These are phyloP conservation scores for Aspergillus thermomutatus DNA, from an alignment of 2,329 filamentous ascomycete genomes.

Conservation along the genomic window DNA sequence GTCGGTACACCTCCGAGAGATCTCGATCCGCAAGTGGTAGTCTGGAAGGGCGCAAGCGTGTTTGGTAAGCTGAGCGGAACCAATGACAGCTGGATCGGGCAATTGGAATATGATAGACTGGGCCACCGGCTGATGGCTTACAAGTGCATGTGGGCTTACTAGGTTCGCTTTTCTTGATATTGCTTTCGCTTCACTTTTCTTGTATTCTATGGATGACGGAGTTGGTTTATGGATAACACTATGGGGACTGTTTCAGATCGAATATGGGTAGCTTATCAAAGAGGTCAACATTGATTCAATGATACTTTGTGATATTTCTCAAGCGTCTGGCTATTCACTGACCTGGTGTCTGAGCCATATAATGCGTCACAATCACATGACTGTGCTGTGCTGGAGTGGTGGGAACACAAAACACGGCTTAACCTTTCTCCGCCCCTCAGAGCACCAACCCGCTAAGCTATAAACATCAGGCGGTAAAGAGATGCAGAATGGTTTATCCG, in stretches of 20 bases:
- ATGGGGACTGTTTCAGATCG: constrained; percentile 5
- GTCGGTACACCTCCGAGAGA: constrained; percentile 75
- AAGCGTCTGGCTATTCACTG: not conserved
- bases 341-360: not conserved
- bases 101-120: constrained; percentile 81
- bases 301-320: not conserved
- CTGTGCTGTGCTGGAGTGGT: not conserved
- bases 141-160: constrained; percentile 67
- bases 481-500: constrained; percentile 25
- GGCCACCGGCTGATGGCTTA: constrained; percentile 79
- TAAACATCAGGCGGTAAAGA: constrained; percentile 23
- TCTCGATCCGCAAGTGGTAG: constrained; percentile 94
- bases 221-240: constrained; percentile 7
- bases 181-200: constrained; percentile 6
- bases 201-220: constrained; percentile 8
- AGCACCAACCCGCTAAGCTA: not conserved
- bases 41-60: constrained; percentile 96
- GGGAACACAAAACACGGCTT: not conserved
- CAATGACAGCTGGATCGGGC: constrained; percentile 93
- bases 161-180: constrained; percentile 10
- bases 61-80: constrained; percentile 82
- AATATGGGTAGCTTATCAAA: constrained; percentile 9
- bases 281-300: not conserved
- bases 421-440: constrained; percentile 5
- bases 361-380: not conserved